Conservation (phyloP, 2,329 filamentous ascomycete genomes). For the Neocucurbitaria cava region DNA sequence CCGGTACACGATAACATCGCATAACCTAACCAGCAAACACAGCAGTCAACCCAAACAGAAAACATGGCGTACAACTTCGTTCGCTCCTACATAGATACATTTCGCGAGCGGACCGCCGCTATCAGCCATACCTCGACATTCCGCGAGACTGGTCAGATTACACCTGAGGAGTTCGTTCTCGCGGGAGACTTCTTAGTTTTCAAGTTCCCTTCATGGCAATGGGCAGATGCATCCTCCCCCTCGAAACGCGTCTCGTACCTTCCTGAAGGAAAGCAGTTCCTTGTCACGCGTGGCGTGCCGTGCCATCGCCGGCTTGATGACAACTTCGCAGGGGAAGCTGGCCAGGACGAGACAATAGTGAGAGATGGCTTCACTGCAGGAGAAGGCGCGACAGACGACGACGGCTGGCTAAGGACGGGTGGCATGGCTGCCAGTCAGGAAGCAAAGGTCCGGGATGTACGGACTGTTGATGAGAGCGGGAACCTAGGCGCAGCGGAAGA, state of each 20-base stretch:
- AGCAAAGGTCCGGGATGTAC: slow-evolving; percentile 78
- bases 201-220: slow-evolving; percentile 99
- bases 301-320: slow-evolving; percentile 91
- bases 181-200: slow-evolving; percentile 98
- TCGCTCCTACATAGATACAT: slow-evolving; percentile 88
- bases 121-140: slow-evolving; percentile 92
- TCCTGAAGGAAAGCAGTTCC: slow-evolving; percentile 89
- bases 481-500: slow-evolving; percentile 80
- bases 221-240: slow-evolving; percentile 86
- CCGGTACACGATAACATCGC: slow-evolving; percentile 1
- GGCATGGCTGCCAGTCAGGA: slow-evolving; percentile 78
- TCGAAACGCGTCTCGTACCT: slow-evolving; percentile 81
- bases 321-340: slow-evolving; percentile 88
- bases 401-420: slow-evolving; percentile 91
- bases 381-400: slow-evolving; percentile 66
- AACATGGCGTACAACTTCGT: slow-evolving; percentile 78
- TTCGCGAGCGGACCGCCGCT: slow-evolving; percentile 90
- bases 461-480: slow-evolving; percentile 87
- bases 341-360: slow-evolving; percentile 85
- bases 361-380: slow-evolving; percentile 71
- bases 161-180: slow-evolving; percentile 93
- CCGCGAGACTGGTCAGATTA: slow-evolving; percentile 91
- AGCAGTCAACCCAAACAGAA: neutral
- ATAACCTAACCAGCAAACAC: neutral
- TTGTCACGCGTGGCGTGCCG: slow-evolving; percentile 92